Conservation (phyloP, 2,329 filamentous ascomycete genomes). For the Beauveria brongniartii region DNA sequence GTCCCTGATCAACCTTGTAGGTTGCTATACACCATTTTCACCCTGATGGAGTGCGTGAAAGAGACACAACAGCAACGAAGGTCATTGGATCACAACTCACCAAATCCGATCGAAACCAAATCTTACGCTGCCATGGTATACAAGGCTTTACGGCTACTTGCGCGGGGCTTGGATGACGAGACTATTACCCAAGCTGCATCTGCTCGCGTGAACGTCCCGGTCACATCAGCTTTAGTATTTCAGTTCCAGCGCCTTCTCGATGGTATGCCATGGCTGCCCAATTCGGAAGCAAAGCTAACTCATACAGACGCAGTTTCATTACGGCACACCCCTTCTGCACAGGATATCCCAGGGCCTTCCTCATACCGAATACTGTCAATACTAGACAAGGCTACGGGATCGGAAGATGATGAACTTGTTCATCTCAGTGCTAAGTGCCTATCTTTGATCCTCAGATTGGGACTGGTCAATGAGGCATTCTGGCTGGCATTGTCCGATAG, state of each 20-base stretch:
- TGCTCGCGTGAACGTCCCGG: background rate
- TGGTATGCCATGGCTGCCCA: background rate
- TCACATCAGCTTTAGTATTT: background rate
- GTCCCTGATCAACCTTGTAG: constrained; percentile 62
- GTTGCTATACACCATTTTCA: constrained; percentile 63
- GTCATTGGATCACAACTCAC: background rate
- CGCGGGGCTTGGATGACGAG: background rate
- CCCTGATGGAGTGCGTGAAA: constrained; percentile 54
- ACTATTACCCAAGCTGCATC: background rate
- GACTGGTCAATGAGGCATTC: constrained; percentile 20
- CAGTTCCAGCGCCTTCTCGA: constrained; percentile 4
- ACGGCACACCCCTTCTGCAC: background rate
- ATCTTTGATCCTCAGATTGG: constrained; percentile 22
- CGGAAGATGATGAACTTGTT: constrained; percentile 18
- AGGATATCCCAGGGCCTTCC: constrained; percentile 18
- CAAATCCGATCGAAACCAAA: background rate
- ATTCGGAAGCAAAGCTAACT: background rate
- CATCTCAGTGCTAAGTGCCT: constrained; percentile 21
- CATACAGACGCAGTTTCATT: background rate
- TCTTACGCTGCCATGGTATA: background rate
- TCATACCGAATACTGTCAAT: constrained; percentile 17
- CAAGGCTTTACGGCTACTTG: background rate
- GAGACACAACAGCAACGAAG: constrained; percentile 15
- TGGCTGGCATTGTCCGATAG: constrained; percentile 20
- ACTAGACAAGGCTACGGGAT: constrained; percentile 18